phyloP scores from a whole-genome alignment of 1,284 basidiomycete genomes.

The Volvariella surrecta region DNA sequence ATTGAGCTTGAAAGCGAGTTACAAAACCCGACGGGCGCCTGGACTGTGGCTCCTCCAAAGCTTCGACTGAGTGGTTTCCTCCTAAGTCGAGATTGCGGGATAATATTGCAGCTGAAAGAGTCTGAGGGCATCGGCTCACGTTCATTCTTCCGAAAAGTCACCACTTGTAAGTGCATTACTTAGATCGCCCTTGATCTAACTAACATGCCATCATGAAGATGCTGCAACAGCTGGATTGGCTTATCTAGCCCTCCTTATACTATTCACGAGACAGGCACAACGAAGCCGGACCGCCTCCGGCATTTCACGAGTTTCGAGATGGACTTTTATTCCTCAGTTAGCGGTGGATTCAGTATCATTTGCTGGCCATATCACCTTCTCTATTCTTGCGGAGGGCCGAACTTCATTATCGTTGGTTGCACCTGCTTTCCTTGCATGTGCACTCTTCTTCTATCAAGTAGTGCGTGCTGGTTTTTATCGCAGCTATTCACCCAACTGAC shows the following conservation, averaged over 20 bases:
- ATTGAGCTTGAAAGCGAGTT: slow-evolving; percentile 63
- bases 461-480: slow-evolving; percentile 31
- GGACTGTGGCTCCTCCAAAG: slow-evolving; percentile 46
- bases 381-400: slow-evolving; percentile 71
- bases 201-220: slow-evolving; percentile 35
- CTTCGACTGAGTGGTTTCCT: slow-evolving; percentile 55
- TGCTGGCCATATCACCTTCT: slow-evolving; percentile 79
- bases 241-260: slow-evolving; percentile 58
- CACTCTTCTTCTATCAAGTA: slow-evolving; percentile 66
- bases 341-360: slow-evolving; percentile 77
- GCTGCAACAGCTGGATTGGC: slow-evolving; percentile 60
- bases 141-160: slow-evolving; percentile 74
- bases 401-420: slow-evolving; percentile 73
- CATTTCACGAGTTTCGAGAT: slow-evolving; percentile 70
- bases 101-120: slow-evolving; percentile 57
- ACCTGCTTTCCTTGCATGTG: slow-evolving; percentile 71
- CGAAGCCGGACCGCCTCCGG: slow-evolving; percentile 71
- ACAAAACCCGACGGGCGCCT: slow-evolving; percentile 61
- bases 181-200: slow-evolving; percentile 5
- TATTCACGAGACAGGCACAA: slow-evolving; percentile 69
- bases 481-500: background rate
- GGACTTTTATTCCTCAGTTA: slow-evolving; percentile 73
- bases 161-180: slow-evolving; percentile 53
- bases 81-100: slow-evolving; percentile 72
- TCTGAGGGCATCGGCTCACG: slow-evolving; percentile 54